phyloP scores from a whole-genome alignment of 1,139 yeast genomes.

The Blastobotrys persicus region DNA sequence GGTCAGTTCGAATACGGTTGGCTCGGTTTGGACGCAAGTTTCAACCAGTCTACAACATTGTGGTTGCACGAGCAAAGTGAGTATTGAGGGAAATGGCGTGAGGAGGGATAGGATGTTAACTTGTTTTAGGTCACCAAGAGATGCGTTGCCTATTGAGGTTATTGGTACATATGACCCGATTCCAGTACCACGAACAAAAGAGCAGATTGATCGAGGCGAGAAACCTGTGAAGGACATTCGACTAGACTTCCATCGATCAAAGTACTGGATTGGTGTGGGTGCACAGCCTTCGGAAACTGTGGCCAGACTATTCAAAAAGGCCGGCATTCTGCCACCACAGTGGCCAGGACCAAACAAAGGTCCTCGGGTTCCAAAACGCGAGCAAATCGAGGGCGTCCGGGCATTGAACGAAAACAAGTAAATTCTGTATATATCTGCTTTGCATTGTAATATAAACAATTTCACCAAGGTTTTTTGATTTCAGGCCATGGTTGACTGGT shows the following conservation, averaged over 20 bases:
- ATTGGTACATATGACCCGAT: slow-evolving; percentile 90
- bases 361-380: slow-evolving; percentile 23
- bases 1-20: slow-evolving; percentile 62
- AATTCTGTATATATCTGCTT: slow-evolving; percentile 3
- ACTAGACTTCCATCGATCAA: slow-evolving; percentile 85
- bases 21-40: slow-evolving; percentile 91
- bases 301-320: slow-evolving; percentile 67
- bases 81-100: slow-evolving; percentile 10
- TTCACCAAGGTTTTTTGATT: not conserved
- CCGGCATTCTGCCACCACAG: slow-evolving; percentile 56
- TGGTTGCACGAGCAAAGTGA: slow-evolving; percentile 66
- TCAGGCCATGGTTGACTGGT: too few species aligned
- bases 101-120: not conserved
- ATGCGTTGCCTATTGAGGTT: slow-evolving; percentile 88
- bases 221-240: slow-evolving; percentile 74
- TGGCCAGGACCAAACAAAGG: slow-evolving; percentile 53
- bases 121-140: slow-evolving; percentile 55
- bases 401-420: slow-evolving; percentile 12
- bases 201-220: slow-evolving; percentile 50
- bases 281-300: slow-evolving; percentile 92
- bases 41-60: slow-evolving; percentile 87
- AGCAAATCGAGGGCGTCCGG: slow-evolving; percentile 18
- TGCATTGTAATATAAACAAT: not conserved
- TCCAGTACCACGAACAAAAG: slow-evolving; percentile 66
- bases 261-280: slow-evolving; percentile 98